phyloP scores from a whole-genome alignment of 2,329 filamentous ascomycete species.

The Arthrinium phaeospermum region DNA sequence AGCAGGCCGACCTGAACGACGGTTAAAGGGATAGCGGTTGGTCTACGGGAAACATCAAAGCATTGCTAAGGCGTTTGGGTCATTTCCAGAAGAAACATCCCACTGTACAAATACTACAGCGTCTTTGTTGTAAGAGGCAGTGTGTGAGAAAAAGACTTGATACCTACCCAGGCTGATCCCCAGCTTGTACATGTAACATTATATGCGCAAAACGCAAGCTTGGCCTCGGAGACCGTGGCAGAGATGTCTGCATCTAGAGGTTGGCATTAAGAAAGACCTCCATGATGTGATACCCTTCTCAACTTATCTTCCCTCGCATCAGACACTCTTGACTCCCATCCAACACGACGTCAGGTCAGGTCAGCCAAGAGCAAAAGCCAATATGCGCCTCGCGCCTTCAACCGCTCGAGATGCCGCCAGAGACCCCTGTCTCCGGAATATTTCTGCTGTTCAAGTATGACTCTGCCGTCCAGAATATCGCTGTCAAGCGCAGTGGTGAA shows the following conservation, averaged over 20 bases:
- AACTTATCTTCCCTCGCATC: slow-evolving; percentile 44
- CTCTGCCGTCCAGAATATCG: slow-evolving; percentile 52
- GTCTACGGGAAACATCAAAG: background rate
- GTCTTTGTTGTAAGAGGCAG: background rate
- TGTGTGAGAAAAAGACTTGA: slow-evolving; percentile 8
- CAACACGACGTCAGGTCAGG: slow-evolving; percentile 61
- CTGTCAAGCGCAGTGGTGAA: slow-evolving; percentile 58
- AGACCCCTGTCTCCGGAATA: no score
- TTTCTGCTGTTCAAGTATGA: slow-evolving; percentile 24
- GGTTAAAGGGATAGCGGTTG: slow-evolving; percentile 21
- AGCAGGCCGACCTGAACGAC: slow-evolving; percentile 78
- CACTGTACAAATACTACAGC: background rate
- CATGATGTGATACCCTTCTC: slow-evolving; percentile 40
- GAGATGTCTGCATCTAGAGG: slow-evolving; percentile 28
- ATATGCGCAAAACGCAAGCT: background rate
- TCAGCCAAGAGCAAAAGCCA: slow-evolving; percentile 58
- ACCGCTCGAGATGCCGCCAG: no score
- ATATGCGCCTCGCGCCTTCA: slow-evolving; percentile 50
- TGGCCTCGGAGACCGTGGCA: background rate
- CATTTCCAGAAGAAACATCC: background rate
- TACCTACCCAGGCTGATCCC: background rate
- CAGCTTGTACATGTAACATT: background rate
- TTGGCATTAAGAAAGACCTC: slow-evolving; percentile 39
- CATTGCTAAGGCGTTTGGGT: slow-evolving; percentile 7
- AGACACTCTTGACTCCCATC: slow-evolving; percentile 50